These are phyloP conservation scores for Globisporangium camurandrum DNA, from an alignment of 352 stramenopile species.

Conservation along the genomic window DNA sequence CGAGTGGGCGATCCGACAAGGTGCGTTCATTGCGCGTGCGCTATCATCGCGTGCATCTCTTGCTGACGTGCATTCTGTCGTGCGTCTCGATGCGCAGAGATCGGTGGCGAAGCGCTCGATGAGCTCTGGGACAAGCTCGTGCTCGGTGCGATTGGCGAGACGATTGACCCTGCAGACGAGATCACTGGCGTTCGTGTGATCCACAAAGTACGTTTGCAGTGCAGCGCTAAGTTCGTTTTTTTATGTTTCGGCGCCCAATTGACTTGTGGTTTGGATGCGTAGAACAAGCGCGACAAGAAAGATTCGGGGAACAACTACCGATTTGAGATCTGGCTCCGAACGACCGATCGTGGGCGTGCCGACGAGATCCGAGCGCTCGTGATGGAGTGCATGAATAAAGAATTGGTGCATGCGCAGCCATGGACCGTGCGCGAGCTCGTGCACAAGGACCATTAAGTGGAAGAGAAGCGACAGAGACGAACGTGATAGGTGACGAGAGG, in stretches of 20 bases:
- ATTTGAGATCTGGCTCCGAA: constrained; percentile 81
- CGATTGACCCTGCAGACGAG: constrained; percentile 79
- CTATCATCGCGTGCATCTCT: neutral
- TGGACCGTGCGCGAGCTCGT: constrained; percentile 61
- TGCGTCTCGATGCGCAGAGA: constrained; percentile 26
- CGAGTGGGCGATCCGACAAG: constrained; percentile 83
- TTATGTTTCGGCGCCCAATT: too few species aligned
- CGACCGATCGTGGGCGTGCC: constrained; percentile 40
- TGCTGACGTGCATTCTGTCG: constrained; percentile 1
- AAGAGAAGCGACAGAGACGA: neutral
- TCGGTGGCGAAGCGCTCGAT: constrained; percentile 68
- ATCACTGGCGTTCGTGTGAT: constrained; percentile 89
- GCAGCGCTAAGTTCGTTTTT: too few species aligned
- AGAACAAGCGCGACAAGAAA: constrained; percentile 83
- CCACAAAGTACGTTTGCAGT: constrained; percentile 68
- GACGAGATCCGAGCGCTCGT: constrained; percentile 74
- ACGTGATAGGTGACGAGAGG: neutral
- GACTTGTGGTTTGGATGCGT: too few species aligned
- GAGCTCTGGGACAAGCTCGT: constrained; percentile 88
- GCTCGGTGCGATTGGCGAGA: constrained; percentile 85
- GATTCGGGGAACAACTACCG: constrained; percentile 79
- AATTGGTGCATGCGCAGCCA: constrained; percentile 25
- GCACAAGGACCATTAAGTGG: constrained; percentile 74
- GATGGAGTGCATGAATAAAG: constrained; percentile 59
- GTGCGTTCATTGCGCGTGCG: constrained; percentile 13